A percentile compares a stretch with the other conserved stretches of the same genome.
phyloP scores from a whole-genome alignment of 768 basidiomycete genomes.

The Daedalea quercina region DNA sequence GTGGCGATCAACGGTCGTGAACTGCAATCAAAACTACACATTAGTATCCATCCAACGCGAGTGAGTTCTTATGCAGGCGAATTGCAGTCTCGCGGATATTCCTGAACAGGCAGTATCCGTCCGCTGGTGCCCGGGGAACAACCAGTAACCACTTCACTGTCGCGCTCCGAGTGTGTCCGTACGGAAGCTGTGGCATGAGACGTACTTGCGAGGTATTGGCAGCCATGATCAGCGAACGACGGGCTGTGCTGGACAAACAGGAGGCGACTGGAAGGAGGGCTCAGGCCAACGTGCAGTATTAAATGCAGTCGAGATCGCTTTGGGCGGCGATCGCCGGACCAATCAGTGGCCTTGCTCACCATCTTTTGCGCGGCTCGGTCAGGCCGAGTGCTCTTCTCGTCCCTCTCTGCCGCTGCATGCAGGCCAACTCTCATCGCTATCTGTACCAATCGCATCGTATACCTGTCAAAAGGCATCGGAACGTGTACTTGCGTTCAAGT shows the following conservation, averaged over 20 bases:
- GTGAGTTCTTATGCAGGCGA: neutral
- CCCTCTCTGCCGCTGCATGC: neutral
- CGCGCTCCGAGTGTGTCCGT: no score
- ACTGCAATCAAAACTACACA: constrained; percentile 29
- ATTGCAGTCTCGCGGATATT: no score
- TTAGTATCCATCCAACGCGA: neutral
- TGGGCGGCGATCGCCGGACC: constrained; percentile 1
- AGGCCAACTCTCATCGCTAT: neutral
- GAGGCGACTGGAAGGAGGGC: neutral
- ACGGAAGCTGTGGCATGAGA: no score
- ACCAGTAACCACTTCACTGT: no score
- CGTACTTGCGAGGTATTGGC: neutral
- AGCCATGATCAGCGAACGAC: neutral
- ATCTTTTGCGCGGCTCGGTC: neutral
- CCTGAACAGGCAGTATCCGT: no score
- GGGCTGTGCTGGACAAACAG: neutral
- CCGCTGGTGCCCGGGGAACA: no score
- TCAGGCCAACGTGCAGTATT: neutral
- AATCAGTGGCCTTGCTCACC: neutral
- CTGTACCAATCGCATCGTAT: no score
- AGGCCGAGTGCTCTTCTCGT: neutral
- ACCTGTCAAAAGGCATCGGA: no score
- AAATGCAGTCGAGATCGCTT: no score
- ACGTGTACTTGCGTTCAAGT: no score
- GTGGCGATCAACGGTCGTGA: constrained; percentile 62